A percentile compares a stretch with the other conserved stretches of the same genome.
These are phyloP conservation scores for Xylariaceae sp. DNA, from an alignment of 2,329 filamentous ascomycete genomes.

Conservation along the genomic window DNA sequence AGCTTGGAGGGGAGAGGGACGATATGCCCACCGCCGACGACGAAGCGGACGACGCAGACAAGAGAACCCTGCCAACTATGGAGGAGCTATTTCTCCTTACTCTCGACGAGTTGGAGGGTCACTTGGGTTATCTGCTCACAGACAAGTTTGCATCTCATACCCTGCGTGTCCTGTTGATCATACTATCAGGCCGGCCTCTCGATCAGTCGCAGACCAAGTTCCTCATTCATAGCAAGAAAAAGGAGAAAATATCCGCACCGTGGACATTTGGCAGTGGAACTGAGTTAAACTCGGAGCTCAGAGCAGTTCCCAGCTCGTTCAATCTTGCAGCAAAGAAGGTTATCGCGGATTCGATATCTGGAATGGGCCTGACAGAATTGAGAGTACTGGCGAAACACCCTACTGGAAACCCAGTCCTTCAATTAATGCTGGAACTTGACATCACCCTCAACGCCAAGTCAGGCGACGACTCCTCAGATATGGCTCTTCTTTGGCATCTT, in stretches of 20 bases:
- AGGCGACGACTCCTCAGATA: constrained; percentile 29
- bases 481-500: constrained; percentile 67
- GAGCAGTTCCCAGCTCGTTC: constrained; percentile 76
- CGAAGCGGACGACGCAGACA: constrained; percentile 40
- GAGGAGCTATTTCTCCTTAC: constrained; percentile 81
- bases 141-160: constrained; percentile 89
- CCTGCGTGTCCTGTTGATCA: constrained; percentile 76
- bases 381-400: constrained; percentile 82
- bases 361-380: constrained; percentile 74
- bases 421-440: constrained; percentile 83
- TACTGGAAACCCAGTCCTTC: constrained; percentile 88
- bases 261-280: constrained; percentile 45
- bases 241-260: constrained; percentile 71
- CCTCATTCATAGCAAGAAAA: constrained; percentile 86
- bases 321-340: constrained; percentile 73
- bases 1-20: constrained; percentile 53
- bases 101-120: constrained; percentile 81
- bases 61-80: constrained; percentile 59
- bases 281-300: constrained; percentile 40
- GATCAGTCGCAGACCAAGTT: constrained; percentile 65
- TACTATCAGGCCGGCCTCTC: constrained; percentile 78
- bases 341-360: constrained; percentile 69
- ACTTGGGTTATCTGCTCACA: constrained; percentile 78
- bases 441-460: constrained; percentile 67
- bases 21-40: constrained; percentile 36